Evolutionary conservation across 2,329 filamentous ascomycete species (phyloP).

Genomic region (Talaromyces rugulosus): DNA sequence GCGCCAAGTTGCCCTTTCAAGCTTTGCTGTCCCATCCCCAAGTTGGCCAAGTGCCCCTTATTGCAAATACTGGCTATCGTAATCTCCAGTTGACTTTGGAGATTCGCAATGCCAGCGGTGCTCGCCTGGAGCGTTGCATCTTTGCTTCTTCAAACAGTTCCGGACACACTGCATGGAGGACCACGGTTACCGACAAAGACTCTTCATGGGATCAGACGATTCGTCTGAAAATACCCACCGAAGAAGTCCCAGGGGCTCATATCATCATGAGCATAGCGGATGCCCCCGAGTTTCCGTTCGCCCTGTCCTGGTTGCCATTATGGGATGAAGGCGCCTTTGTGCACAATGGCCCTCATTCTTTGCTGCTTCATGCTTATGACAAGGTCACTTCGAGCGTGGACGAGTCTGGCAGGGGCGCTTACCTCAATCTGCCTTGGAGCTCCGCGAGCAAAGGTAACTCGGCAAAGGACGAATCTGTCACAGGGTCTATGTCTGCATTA

Average conservation of each 20-base stretch:
- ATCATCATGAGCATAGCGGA: conserved; percentile 87
- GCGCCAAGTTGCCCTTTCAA: conserved; percentile 69
- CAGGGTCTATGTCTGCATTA: conserved; percentile 74
- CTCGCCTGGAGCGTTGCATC: conserved; percentile 83
- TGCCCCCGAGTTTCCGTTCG: conserved; percentile 81
- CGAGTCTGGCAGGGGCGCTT: conserved; percentile 72
- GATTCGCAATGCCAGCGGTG: conserved; percentile 72
- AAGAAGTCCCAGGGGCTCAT: conserved; percentile 78
- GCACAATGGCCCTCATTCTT: conserved; percentile 73
- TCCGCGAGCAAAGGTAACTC: conserved; percentile 62
- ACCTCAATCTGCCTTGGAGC: conserved; percentile 78
- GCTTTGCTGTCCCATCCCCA: conserved; percentile 65
- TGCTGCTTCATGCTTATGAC: conserved; percentile 86
- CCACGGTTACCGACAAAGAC: conserved; percentile 71
- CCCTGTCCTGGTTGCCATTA: conserved; percentile 85
- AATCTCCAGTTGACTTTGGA: conserved; percentile 89
- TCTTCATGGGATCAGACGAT: conserved; percentile 86
- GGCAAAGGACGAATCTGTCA: conserved; percentile 67
- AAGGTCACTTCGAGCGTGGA: conserved; percentile 72
- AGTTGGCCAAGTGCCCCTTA: conserved; percentile 72
- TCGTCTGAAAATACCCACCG: conserved; percentile 70
- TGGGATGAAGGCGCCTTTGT: conserved; percentile 92
- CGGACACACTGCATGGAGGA: conserved; percentile 81
- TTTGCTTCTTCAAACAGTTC: conserved; percentile 77
- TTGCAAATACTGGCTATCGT: conserved; percentile 59